Percentiles rank a stretch among this genome's conserved stretches.
These are phyloP conservation scores for Trichosporon sp. DNA, from an alignment of 1,284 basidiomycete species.

Conservation along the genomic window DNA sequence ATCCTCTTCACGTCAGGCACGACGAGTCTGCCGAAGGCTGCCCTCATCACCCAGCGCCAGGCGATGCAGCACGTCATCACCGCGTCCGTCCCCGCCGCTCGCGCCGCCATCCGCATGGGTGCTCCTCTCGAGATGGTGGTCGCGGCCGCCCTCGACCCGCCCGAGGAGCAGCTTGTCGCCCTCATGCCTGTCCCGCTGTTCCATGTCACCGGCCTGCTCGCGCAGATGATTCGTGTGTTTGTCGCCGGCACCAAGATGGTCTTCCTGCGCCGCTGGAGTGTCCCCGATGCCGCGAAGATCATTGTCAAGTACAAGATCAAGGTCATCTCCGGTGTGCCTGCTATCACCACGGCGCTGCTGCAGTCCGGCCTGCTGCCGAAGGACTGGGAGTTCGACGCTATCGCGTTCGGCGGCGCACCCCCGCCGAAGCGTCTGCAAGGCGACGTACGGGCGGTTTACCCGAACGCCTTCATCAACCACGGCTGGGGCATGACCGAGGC, in stretches of 20 bases:
- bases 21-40: conserved; percentile 37
- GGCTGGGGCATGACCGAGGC: conserved; percentile 47
- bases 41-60: conserved; percentile 38
- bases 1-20: conserved; percentile 42
- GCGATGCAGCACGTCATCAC: conserved; percentile 33
- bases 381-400: conserved; percentile 28
- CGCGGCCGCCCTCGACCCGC: conserved; percentile 1
- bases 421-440: conserved; percentile 34
- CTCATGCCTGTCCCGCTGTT: conserved; percentile 43
- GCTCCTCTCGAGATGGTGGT: background rate
- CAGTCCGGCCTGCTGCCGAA: conserved; percentile 33
- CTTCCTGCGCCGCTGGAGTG: conserved; percentile 36
- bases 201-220: conserved; percentile 46
- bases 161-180: conserved; percentile 1
- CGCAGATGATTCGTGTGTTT: conserved; percentile 45
- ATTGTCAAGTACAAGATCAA: conserved; percentile 33
- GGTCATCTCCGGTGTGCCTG: conserved; percentile 39
- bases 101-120: background rate
- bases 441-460: conserved; percentile 34
- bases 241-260: conserved; percentile 37
- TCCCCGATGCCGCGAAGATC: conserved; percentile 29
- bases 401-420: conserved; percentile 46
- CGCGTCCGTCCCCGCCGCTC: background rate
- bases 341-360: conserved; percentile 36
- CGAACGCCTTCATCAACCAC: conserved; percentile 22